A percentile compares a stretch with the other conserved stretches of the same genome.
Conservation (phyloP, 1,284 basidiomycete genomes). For the Kwoniella shivajii region DNA sequence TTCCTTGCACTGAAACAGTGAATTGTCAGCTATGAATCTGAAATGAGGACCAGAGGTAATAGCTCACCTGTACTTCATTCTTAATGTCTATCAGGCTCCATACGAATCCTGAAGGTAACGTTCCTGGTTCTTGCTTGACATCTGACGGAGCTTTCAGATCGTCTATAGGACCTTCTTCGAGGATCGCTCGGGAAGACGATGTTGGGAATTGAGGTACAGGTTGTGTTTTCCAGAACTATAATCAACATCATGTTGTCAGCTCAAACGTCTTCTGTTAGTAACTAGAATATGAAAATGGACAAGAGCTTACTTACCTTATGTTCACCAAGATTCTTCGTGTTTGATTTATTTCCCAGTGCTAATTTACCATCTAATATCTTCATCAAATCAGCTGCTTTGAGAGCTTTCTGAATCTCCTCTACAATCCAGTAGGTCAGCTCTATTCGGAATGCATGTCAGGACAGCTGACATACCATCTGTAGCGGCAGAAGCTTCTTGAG, state of each 20-base stretch:
- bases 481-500: conserved; percentile 30
- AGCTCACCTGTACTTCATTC: conserved; percentile 68
- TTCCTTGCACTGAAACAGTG: conserved; percentile 70
- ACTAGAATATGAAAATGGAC: too few species aligned
- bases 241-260: neutral
- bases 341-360: conserved; percentile 53
- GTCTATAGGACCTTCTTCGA: conserved; percentile 88
- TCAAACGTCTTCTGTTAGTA: neutral
- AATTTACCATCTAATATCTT: conserved; percentile 53
- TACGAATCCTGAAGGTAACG: conserved; percentile 88
- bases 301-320: conserved; percentile 76
- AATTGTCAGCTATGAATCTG: neutral
- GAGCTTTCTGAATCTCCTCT: conserved; percentile 51
- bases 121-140: conserved; percentile 82
- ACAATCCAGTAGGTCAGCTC: neutral
- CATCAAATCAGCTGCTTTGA: conserved; percentile 54
- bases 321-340: conserved; percentile 75
- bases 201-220: conserved; percentile 74
- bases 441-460: neutral
- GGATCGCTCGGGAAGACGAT: conserved; percentile 52
- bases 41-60: neutral
- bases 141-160: conserved; percentile 73
- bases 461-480: conserved; percentile 31
- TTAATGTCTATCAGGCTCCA: conserved; percentile 85
- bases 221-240: conserved; percentile 91